These are phyloP conservation scores for Dryadomyces quercivorus DNA, from an alignment of 2,329 filamentous ascomycete species.

Conservation along the genomic window DNA sequence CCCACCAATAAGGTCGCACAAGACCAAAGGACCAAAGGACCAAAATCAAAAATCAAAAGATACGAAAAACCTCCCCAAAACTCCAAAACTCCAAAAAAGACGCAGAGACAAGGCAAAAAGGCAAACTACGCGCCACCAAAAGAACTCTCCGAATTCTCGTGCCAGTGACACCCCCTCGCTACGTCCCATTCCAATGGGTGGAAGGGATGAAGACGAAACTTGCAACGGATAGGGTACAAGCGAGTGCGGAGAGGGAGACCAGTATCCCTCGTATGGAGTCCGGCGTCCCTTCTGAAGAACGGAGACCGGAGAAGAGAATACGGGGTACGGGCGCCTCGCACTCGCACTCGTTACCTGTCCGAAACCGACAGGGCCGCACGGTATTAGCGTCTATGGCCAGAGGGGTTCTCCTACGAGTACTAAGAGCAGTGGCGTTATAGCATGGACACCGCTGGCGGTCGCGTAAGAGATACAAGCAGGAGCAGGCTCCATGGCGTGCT, in stretches of 20 bases:
- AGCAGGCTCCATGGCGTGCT: too few relatives aligned
- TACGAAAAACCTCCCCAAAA: too few relatives aligned
- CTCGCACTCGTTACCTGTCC: too few relatives aligned
- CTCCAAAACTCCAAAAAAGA: too few relatives aligned
- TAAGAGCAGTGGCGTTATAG: conserved; percentile 7
- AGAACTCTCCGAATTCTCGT: background rate
- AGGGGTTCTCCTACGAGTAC: background rate
- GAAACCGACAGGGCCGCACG: too few relatives aligned
- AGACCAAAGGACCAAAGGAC: background rate
- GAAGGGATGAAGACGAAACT: background rate
- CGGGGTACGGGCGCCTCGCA: too few relatives aligned
- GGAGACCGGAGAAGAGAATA: too few relatives aligned
- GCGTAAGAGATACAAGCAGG: background rate
- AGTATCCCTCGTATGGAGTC: background rate
- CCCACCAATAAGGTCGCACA: background rate
- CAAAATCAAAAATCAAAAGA: background rate
- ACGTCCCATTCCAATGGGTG: background rate
- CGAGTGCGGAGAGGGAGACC: background rate
- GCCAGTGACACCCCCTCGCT: background rate
- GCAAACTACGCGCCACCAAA: background rate
- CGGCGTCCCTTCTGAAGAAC: too few relatives aligned
- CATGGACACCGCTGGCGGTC: conserved; percentile 10
- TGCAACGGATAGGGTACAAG: background rate
- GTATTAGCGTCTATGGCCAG: too few relatives aligned
- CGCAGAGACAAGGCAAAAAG: background rate